Conservation (phyloP, 2,329 filamentous ascomycete species). For the Rutstroemia sp. region DNA sequence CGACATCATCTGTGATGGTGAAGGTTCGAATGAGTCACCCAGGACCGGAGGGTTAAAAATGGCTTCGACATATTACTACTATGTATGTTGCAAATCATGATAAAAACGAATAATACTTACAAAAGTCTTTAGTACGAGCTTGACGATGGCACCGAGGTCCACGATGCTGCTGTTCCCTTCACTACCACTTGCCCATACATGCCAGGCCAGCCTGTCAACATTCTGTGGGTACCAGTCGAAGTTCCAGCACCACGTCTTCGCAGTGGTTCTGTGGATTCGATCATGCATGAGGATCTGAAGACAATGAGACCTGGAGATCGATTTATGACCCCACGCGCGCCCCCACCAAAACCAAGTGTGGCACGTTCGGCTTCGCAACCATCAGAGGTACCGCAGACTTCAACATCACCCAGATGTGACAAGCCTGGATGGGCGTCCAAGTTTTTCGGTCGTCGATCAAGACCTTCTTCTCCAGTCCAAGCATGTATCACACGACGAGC, state of each 20-base stretch:
- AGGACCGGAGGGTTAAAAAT: constrained; percentile 80
- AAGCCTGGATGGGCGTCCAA: constrained; percentile 10
- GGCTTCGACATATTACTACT: constrained; percentile 93
- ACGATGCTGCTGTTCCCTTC: constrained; percentile 63
- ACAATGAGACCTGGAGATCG: constrained; percentile 76
- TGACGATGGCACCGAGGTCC: constrained; percentile 67
- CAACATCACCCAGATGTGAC: constrained; percentile 6
- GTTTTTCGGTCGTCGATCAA: constrained; percentile 3
- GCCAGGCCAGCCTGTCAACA: constrained; percentile 82
- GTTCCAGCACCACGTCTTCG: constrained; percentile 47
- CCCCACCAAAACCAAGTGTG: constrained; percentile 40
- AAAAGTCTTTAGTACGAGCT: constrained; percentile 62
- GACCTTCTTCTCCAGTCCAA: constrained; percentile 30
- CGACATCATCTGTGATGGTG: constrained; percentile 75
- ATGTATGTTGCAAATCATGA: constrained; percentile 50
- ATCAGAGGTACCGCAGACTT: neutral
- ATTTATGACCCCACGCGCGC: constrained; percentile 61
- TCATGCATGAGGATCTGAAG: constrained; percentile 51
- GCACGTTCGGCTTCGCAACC: constrained; percentile 23
- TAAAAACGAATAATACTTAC: constrained; percentile 21
- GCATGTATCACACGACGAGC: neutral
- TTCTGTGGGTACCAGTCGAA: constrained; percentile 72
- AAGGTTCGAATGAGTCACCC: constrained; percentile 42
- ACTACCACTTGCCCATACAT: constrained; percentile 79
- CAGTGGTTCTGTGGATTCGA: constrained; percentile 58